These are phyloP conservation scores for Jatropha multifida DNA, from an alignment of 441 rosid species.

Conservation along the genomic window DNA sequence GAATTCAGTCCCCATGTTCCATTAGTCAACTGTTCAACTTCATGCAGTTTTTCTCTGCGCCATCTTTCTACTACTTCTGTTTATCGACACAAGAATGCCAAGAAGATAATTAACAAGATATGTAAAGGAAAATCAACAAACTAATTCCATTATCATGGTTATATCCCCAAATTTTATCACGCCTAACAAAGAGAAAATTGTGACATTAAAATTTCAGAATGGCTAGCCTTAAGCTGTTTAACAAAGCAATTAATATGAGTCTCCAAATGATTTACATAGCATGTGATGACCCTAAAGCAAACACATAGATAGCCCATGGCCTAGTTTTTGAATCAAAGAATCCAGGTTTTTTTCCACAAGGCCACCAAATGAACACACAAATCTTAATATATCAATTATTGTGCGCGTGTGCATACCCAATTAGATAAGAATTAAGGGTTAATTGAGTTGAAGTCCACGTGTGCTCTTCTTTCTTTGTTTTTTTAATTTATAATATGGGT, in stretches of 20 bases:
- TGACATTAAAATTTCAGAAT: neutral
- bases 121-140: neutral
- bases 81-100: slow-evolving; percentile 21
- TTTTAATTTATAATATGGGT: neutral
- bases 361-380: neutral
- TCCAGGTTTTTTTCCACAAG: neutral
- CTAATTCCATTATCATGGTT: neutral
- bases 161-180: neutral
- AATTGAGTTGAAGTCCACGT: neutral
- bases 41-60: slow-evolving; percentile 81
- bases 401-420: neutral
- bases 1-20: slow-evolving; percentile 50
- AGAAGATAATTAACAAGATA: neutral
- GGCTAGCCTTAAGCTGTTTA: neutral
- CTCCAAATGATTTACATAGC: neutral
- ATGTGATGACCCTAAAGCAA: neutral
- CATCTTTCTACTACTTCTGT: slow-evolving; percentile 88
- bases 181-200: neutral
- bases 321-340: neutral
- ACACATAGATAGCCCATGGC: neutral
- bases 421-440: neutral
- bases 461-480: neutral
- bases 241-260: neutral
- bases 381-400: neutral
- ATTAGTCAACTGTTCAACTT: slow-evolving; percentile 49